These are phyloP conservation scores for Iberis pinnata DNA, from an alignment of 345 rosid genomes.

Conservation along the genomic window DNA sequence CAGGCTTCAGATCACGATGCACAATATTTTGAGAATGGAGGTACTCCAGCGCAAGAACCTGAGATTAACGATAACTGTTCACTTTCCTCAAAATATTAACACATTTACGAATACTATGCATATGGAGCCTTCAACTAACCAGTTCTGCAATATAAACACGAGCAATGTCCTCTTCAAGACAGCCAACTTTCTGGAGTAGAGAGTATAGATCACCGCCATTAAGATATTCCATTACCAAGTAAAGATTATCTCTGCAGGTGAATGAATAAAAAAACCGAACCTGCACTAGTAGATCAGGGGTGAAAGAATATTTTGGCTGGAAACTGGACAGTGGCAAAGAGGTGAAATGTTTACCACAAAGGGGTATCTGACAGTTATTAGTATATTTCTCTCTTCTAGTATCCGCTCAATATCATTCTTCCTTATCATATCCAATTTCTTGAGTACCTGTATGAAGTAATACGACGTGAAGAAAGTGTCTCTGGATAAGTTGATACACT, in stretches of 20 bases:
- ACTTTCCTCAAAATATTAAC: conserved; percentile 5
- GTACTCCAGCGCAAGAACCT: conserved; percentile 90
- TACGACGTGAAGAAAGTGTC: conserved; percentile 12
- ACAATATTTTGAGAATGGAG: conserved; percentile 71
- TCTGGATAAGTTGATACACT: neutral
- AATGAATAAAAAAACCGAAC: conserved; percentile 79
- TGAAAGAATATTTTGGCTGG: neutral
- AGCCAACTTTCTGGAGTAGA: conserved; percentile 68
- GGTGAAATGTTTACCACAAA: conserved; percentile 54
- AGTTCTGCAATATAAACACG: conserved; percentile 78
- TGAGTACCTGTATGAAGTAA: conserved; percentile 47
- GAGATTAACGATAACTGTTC: conserved; percentile 24
- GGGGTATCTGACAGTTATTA: conserved; percentile 75
- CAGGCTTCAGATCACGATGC: conserved; percentile 83
- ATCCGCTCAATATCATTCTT: conserved; percentile 74
- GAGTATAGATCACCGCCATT: conserved; percentile 82
- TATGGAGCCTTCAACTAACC: conserved; percentile 40
- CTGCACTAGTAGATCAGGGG: conserved; percentile 39
- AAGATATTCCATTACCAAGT: conserved; percentile 89
- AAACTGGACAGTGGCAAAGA: conserved; percentile 11
- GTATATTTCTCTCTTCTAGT: conserved; percentile 71
- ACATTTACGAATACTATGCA: conserved; percentile 1
- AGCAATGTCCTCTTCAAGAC: conserved; percentile 70
- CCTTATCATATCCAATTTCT: conserved; percentile 73
- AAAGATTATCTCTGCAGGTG: conserved; percentile 80